A percentile compares a stretch with the other conserved stretches of the same genome.
These are phyloP conservation scores for Asterionellopsis glacialis DNA, from an alignment of 108 stramenopile species.

Conservation along the genomic window DNA sequence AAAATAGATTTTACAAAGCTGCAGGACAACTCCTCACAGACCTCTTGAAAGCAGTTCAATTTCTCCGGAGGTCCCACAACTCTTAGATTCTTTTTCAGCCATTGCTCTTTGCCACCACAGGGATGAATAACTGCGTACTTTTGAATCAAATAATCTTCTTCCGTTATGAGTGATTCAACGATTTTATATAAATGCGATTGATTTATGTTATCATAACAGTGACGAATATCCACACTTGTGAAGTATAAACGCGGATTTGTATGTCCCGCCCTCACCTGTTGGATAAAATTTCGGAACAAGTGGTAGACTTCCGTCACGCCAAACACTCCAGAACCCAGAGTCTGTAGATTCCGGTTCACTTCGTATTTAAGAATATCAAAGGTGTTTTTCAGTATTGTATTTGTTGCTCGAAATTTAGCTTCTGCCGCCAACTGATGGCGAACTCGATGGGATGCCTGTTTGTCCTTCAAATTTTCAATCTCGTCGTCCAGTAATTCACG, in stretches of 20 bases:
- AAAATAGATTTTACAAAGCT: slow-evolving; percentile 35
- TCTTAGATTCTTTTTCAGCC: slow-evolving; percentile 7
- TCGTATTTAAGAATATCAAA: slow-evolving; percentile 73
- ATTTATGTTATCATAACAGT: slow-evolving; percentile 82
- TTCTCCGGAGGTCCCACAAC: slow-evolving; percentile 16
- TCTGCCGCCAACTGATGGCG: background rate
- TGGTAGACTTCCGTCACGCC: slow-evolving; percentile 65
- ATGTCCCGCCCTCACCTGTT: slow-evolving; percentile 7
- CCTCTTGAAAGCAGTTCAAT: slow-evolving; percentile 12
- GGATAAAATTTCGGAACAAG: slow-evolving; percentile 44
- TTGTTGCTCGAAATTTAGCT: slow-evolving; percentile 27
- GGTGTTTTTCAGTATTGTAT: slow-evolving; percentile 45
- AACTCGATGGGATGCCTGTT: background rate
- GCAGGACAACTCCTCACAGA: slow-evolving; percentile 11
- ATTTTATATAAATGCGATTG: slow-evolving; percentile 56
- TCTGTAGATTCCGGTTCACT: slow-evolving; percentile 20
- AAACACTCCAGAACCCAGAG: slow-evolving; percentile 61
- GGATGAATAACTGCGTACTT: slow-evolving; percentile 46
- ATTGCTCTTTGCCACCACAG: slow-evolving; percentile 13
- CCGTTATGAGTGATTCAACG: slow-evolving; percentile 30
- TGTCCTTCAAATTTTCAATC: no score
- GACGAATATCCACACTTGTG: slow-evolving; percentile 75
- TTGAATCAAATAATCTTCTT: slow-evolving; percentile 67
- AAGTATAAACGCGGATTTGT: slow-evolving; percentile 46
- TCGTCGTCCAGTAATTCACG: background rate